Conservation (phyloP, 306 rosid genomes). For the Sphenostylis stenocarpa region DNA sequence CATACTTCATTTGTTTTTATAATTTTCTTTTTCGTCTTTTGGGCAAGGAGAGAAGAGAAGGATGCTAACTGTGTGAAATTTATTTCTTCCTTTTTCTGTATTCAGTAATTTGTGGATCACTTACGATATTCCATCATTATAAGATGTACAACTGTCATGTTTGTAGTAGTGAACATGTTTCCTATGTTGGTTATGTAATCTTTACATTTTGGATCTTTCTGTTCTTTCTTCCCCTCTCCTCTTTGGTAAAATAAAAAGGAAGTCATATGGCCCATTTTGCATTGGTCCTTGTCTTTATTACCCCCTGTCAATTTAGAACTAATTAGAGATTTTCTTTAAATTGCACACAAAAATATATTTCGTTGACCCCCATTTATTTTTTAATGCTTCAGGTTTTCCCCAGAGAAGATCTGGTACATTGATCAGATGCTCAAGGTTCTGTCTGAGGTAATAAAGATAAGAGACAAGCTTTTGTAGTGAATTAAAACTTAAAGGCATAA, state of each 20-base stretch:
- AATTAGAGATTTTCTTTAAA: slow-evolving; percentile 23
- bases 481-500: slow-evolving; percentile 2
- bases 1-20: neutral
- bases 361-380: slow-evolving; percentile 36
- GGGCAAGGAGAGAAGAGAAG: neutral
- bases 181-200: slow-evolving; percentile 14
- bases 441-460: slow-evolving; percentile 77
- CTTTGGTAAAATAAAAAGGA: slow-evolving; percentile 22
- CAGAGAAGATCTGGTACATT: slow-evolving; percentile 96
- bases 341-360: neutral
- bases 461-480: slow-evolving; percentile 33
- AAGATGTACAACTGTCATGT: slow-evolving; percentile 13
- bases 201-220: slow-evolving; percentile 18
- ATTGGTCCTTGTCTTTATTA: slow-evolving; percentile 11
- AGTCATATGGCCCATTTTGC: slow-evolving; percentile 5
- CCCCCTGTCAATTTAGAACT: slow-evolving; percentile 15
- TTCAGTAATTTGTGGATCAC: slow-evolving; percentile 2
- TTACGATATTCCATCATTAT: slow-evolving; percentile 21
- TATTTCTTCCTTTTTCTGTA: neutral
- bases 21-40: neutral
- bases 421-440: slow-evolving; percentile 99
- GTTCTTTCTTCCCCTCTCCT: slow-evolving; percentile 21
- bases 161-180: slow-evolving; percentile 9
- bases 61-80: slow-evolving; percentile 6
- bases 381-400: slow-evolving; percentile 81